These are phyloP conservation scores for Durotheca rogersii DNA, from an alignment of 495 filamentous ascomycete genomes.

Conservation along the genomic window DNA sequence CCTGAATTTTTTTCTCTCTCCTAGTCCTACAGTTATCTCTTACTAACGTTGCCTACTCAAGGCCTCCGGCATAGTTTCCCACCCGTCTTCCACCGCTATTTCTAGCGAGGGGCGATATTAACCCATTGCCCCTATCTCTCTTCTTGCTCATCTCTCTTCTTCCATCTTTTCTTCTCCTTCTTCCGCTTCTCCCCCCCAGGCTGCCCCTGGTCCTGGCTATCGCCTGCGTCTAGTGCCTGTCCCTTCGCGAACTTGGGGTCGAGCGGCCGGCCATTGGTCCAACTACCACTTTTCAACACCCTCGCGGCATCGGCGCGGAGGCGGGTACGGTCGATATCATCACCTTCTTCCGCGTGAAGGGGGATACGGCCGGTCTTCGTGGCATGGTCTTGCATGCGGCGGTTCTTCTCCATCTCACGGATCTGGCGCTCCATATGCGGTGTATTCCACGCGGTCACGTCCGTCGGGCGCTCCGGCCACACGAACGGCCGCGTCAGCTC, in stretches of 20 bases:
- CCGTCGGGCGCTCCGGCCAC: slow-evolving; percentile 68
- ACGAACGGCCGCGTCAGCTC: slow-evolving; percentile 81
- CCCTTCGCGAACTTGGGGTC: slow-evolving; percentile 39
- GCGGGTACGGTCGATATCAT: too few species aligned
- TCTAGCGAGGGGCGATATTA: too few species aligned
- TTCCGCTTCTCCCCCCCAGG: slow-evolving; percentile 8
- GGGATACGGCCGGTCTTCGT: too few species aligned
- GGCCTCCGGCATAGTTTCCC: too few species aligned
- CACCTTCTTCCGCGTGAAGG: too few species aligned
- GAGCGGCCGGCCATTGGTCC: slow-evolving; percentile 33
- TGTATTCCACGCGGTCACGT: slow-evolving; percentile 41
- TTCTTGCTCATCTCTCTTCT: not conserved
- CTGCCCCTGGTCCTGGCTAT: not conserved
- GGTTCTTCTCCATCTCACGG: slow-evolving; percentile 13
- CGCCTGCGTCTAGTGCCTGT: not conserved
- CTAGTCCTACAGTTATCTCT: slow-evolving; percentile 26
- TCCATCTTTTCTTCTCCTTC: slow-evolving; percentile 8
- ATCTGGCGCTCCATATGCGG: slow-evolving; percentile 6
- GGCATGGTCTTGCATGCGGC: slow-evolving; percentile 20
- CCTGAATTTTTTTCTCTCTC: too few species aligned
- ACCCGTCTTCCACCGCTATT: too few species aligned
- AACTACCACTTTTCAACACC: slow-evolving; percentile 49
- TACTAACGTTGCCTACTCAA: not conserved
- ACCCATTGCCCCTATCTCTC: too few species aligned
- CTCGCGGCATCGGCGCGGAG: slow-evolving; percentile 63